Base-by-base conservation (phyloP, 78 protist species). In the Andalucia godoyi region DNA sequence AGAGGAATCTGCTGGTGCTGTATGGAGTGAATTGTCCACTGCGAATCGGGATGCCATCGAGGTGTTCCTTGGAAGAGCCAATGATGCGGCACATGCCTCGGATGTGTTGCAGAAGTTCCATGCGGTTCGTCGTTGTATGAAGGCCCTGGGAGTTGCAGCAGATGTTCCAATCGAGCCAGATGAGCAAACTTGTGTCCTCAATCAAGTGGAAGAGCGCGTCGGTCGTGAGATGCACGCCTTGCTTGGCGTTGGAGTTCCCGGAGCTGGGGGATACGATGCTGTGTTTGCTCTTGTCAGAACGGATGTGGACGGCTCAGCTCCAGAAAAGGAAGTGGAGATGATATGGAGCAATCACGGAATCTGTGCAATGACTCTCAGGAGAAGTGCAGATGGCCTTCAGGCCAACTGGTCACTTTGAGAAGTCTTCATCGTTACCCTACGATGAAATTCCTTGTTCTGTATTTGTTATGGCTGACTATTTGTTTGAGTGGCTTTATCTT, bases 191-290 rank as follows among this genome's bases (percentile, higher is more conserved):
- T 43, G 34, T 21, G 50, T 85, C 36, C 59, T 83, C 1, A 61
- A 85, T 36, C 36, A 15, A 0, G 80, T 86, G 10, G 43, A 79
- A 72, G 50, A 21, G 4, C 40, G 18, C 21, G n/a, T 18, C n/a
- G 21, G 60, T 18, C 21, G 60, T 21, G 21, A 30, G n/a, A 3
- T 65, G 12, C 55, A 67, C 2, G 88, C 84, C 12, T 72, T 74
- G 46, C 40, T 83, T 1, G 72, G 71, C 2, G 79, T 74, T 1
- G 83, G 86, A 64, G 84, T 80, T 12, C 90, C 90, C 0, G 90
- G 90, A 25, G 80, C 74, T 38, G 90, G 90, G 40, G 90, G 90
- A 36, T 84, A 52, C 32, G 90, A 84, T 34, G 90, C 90, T 29
- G 54, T 84, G 33, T 84, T 84, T 55, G 79, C 85, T 5, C 60